Evolutionary conservation across 768 basidiomycete species (phyloP), one percentile per base, ranked within the genome.

Genomic region (Gyrodon lividus): DNA sequence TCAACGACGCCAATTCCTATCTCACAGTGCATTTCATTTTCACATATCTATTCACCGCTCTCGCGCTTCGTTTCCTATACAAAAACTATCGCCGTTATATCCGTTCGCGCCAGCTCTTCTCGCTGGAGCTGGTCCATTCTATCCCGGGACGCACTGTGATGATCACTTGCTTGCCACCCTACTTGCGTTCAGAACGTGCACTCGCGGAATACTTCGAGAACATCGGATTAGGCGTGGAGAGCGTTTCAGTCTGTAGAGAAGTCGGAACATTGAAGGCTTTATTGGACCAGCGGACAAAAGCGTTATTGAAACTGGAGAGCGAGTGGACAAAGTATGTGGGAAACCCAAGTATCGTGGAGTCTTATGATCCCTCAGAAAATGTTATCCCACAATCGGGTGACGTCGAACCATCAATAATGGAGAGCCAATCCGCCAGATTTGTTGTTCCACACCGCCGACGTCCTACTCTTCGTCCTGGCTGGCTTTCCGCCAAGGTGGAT

Each of bases 151-250:
- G 96, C 20, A 98, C 97, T 0, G 89, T 98, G 24, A 80, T 98
- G 72, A 82, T 97, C 35, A 87, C 89, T 16, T 79, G 82, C 44
- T 77, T 98, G 3, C 97, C 97, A 0, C 71, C 72, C n/a, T 88
- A 95, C 56, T 77, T 98, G 2, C 86, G 86, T 58, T 84, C 86
- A 8, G 96, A 98, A 64, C 82, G 86, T 9, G 78, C 89, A 0
- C 75, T 98, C 16, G 92, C 93, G 0, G 91, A 93, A 56, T 97
- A 97, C 67, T 98, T 97, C 65, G 96, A 98, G 69, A 81, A 84
- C 58, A 84, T 98, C 82, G 80, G 80, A 7, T 72, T 95, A 56
- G 80, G 77, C 28, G 95, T 99, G 1, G 96, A 99, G 74, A 95
- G 92, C 64, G 92, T 98, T 35, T 90, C 82, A 12, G 79, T 98